phyloP scores from a whole-genome alignment of 2,329 filamentous ascomycete species.

The Parafenestella ontariensis region DNA sequence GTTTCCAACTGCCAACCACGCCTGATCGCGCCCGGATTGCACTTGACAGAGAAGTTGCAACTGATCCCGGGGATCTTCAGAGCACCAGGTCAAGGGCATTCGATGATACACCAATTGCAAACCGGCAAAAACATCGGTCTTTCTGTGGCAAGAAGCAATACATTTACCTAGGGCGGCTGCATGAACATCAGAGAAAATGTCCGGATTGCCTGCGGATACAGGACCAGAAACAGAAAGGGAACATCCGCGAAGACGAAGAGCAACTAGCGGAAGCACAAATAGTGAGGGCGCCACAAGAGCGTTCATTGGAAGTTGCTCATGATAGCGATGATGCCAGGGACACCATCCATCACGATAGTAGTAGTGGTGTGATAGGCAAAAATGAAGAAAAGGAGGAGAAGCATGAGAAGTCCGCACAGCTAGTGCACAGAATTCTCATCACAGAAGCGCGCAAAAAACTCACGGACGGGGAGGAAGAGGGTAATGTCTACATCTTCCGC shows the following conservation, averaged over 20 bases:
- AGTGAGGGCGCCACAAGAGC: too few species aligned
- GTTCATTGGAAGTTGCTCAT: not conserved
- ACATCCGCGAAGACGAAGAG: too few species aligned
- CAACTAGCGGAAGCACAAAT: too few species aligned
- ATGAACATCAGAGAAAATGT: too few species aligned
- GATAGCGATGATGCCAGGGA: not conserved
- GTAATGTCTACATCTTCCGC: not conserved
- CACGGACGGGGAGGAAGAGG: not conserved
- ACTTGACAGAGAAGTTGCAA: not conserved
- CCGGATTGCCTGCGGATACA: too few species aligned
- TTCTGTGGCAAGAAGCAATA: too few species aligned
- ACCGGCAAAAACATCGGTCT: not conserved
- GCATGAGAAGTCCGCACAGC: not conserved
- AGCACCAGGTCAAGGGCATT: not conserved
- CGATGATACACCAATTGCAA: not conserved
- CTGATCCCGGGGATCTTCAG: not conserved
- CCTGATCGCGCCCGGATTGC: not conserved
- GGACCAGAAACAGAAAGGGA: too few species aligned
- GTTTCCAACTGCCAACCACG: not conserved
- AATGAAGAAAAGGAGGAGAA: not conserved
- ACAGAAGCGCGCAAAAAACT: not conserved
- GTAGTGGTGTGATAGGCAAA: not conserved
- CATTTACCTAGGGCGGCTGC: too few species aligned
- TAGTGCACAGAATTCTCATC: not conserved
- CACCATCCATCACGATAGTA: not conserved